These are phyloP conservation scores for Gillenia trifoliata DNA, from an alignment of 306 rosid genomes.

Conservation along the genomic window DNA sequence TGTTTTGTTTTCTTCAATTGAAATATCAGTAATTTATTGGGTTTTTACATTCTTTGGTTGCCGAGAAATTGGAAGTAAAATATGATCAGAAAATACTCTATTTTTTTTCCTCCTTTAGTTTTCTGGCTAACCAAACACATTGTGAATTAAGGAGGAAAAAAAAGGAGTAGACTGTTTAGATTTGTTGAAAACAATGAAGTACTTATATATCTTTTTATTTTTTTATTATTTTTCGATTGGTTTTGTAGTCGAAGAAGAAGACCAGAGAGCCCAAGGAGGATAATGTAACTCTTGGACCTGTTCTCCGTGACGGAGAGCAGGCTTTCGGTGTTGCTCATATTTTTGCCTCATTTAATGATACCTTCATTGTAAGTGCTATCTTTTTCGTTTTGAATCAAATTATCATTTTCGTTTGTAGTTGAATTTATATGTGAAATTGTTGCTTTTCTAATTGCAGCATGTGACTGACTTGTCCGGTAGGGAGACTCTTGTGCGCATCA, in stretches of 20 bases:
- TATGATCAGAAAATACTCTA: not conserved
- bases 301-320: conserved; percentile 44
- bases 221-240: not conserved
- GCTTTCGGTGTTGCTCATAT: conserved; percentile 49
- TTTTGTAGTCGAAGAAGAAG: conserved; percentile 36
- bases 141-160: no score
- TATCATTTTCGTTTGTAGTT: not conserved
- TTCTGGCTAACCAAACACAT: not conserved
- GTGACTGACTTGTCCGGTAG: conserved; percentile 90
- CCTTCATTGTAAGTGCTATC: conserved; percentile 32
- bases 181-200: not conserved
- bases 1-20: no score
- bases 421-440: not conserved
- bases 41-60: not conserved
- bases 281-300: conserved; percentile 45
- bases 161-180: not conserved
- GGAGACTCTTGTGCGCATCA: conserved; percentile 83
- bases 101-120: not conserved
- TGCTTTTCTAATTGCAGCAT: conserved; percentile 42
- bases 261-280: conserved; percentile 54
- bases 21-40: no score
- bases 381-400: not conserved
- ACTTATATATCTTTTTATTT: not conserved
- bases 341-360: conserved; percentile 50
- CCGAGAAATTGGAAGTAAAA: not conserved